Evolutionary conservation across 2,329 filamentous ascomycete genomes (phyloP), one percentile per base, ranked within the genome.

Genomic region (Zymoseptoria ardabiliae): DNA sequence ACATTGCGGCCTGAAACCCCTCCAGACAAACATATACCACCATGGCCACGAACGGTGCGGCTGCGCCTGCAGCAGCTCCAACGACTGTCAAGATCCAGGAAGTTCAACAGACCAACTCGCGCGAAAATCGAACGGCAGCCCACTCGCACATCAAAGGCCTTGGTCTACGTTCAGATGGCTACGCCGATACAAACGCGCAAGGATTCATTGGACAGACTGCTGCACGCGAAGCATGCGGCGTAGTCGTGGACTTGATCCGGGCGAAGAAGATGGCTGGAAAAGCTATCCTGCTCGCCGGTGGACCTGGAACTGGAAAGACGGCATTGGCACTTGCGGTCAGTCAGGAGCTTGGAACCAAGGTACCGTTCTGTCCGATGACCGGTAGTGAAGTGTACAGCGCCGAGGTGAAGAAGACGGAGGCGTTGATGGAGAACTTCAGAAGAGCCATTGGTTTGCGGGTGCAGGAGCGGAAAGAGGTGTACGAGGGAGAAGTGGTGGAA

Each of bases 391-490:
- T 99, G 70, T 99, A 97, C 79, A 96, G 91, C 68, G 88, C 93
- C 52, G 94, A 99, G 77, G 92, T 99, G 65, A 99, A 99, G 85
- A 99, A 99, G 85, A 99, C 94, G 54, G 94, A 99, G 77, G 89
- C 96, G 66, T 79, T 99, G 73, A 97, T 97, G 94, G 94, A 99
- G 82, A 97, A 97, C 79, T 99, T 99, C 76, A 85, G 94, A 73
- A 84, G 94, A 72, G 94, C 94, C 60, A 99, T 99, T 75, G 94
- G 93, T 35, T 82, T 99, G 67, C 92, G 96, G 73, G 94, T 99
- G 66, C 91, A 94, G 71, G 94, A 99, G 81, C 97, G 93, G 56
- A 99, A 99, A 78, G 94, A 99, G 77, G 93, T 99, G 60, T 99
- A 97, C 77, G 94, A 99, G 78, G 94, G 94, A 72, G 94, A 99